Conservation (phyloP, 176 grass and related monocot species). For the Guadua angustifolia region DNA sequence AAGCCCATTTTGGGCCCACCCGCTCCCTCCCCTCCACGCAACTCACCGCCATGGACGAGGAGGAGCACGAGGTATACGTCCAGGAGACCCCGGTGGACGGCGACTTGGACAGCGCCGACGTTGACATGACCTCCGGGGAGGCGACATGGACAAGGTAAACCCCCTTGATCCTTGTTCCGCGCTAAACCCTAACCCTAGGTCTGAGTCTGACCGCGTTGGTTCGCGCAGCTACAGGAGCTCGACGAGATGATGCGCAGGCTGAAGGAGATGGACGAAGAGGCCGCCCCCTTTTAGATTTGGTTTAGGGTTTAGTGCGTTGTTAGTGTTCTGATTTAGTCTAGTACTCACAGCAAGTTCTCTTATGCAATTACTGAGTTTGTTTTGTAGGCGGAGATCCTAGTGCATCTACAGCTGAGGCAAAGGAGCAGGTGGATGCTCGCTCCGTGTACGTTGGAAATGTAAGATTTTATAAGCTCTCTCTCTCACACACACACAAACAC, state of each 20-base stretch:
- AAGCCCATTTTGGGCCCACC: not conserved
- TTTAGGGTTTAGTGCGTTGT: not conserved
- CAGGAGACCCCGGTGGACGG: conserved; percentile 78
- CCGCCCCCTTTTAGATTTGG: not conserved
- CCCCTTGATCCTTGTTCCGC: not conserved
- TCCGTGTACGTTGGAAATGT: conserved; percentile 86
- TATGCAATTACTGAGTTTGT: conserved; percentile 10
- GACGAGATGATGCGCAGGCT: conserved; percentile 76
- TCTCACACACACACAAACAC: not conserved
- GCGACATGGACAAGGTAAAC: conserved; percentile 57
- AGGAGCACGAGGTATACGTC: conserved; percentile 82
- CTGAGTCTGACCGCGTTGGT: conserved; percentile 13
- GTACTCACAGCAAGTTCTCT: conserved; percentile 19
- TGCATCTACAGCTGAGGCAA: conserved; percentile 58
- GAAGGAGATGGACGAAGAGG: conserved; percentile 86
- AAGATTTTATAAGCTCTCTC: conserved; percentile 37
- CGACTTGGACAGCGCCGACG: conserved; percentile 69
- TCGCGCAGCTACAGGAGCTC: conserved; percentile 59
- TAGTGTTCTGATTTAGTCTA: not conserved
- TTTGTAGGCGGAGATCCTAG: conserved; percentile 57
- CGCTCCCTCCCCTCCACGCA: not conserved
- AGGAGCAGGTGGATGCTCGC: conserved; percentile 66
- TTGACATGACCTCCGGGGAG: conserved; percentile 57
- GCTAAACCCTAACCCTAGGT: conserved; percentile 49
- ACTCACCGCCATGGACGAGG: conserved; percentile 60